phyloP scores from a whole-genome alignment of 257 asterid genomes.

The Leptodermis oblonga region DNA sequence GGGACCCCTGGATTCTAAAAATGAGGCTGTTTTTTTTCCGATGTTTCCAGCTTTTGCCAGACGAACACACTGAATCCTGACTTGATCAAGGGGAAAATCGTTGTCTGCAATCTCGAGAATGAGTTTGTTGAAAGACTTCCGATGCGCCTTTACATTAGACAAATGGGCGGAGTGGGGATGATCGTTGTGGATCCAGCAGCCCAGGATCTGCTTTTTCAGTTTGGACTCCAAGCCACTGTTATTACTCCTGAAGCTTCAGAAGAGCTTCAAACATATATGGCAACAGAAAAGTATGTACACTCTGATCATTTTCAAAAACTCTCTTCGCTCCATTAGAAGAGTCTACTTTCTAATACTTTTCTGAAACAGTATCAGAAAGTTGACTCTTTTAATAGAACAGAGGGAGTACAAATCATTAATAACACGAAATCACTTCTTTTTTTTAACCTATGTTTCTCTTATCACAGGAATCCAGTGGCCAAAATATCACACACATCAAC shows the following conservation, averaged over 20 bases:
- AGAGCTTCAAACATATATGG: slow-evolving; percentile 40
- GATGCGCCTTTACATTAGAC: slow-evolving; percentile 28
- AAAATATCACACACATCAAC: no score
- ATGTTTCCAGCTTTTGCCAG: slow-evolving; percentile 48
- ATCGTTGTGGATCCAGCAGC: slow-evolving; percentile 40
- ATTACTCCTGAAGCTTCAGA: slow-evolving; percentile 36
- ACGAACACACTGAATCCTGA: slow-evolving; percentile 42
- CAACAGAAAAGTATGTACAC: slow-evolving; percentile 35
- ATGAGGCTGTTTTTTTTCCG: background rate
- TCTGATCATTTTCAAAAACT: no score
- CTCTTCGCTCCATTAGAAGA: no score
- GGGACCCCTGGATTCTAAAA: background rate
- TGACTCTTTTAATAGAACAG: no score
- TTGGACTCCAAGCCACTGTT: slow-evolving; percentile 31
- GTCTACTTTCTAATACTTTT: no score
- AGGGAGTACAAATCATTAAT: no score
- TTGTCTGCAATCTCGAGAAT: slow-evolving; percentile 36
- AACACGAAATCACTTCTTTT: background rate
- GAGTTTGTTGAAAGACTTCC: slow-evolving; percentile 22
- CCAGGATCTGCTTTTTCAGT: slow-evolving; percentile 35
- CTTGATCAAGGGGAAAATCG: slow-evolving; percentile 48
- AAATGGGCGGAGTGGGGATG: slow-evolving; percentile 48
- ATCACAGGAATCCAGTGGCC: slow-evolving; percentile 45
- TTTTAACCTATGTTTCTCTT: background rate
- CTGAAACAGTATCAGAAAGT: no score